phyloP scores from a whole-genome alignment of 306 rosid species.

The Ormosia emarginata region DNA sequence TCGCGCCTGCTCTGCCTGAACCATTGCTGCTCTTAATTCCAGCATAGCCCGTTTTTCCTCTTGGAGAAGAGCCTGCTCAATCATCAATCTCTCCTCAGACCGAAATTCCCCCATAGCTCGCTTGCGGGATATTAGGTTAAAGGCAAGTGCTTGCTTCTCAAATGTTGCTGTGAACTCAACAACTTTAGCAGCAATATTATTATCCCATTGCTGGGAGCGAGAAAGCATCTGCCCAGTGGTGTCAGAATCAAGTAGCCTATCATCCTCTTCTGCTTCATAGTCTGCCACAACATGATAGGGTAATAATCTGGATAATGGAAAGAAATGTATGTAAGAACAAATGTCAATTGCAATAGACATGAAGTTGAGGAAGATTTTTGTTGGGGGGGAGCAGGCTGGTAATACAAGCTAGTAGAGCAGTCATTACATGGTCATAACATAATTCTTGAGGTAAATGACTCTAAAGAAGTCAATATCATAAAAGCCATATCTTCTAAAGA shows the following conservation, averaged over 20 bases:
- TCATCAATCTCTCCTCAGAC: slow-evolving; percentile 94
- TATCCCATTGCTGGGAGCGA: slow-evolving; percentile 98
- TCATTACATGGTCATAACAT: too few relatives aligned
- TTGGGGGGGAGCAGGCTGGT: too few relatives aligned
- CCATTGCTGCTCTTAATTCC: slow-evolving; percentile 71
- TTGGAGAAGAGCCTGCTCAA: slow-evolving; percentile 91
- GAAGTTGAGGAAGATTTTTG: not conserved
- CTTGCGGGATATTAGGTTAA: slow-evolving; percentile 81
- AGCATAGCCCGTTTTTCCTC: slow-evolving; percentile 74
- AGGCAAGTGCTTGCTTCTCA: slow-evolving; percentile 94
- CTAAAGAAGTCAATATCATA: too few relatives aligned
- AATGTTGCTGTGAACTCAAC: slow-evolving; percentile 90
- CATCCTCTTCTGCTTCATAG: slow-evolving; percentile 98
- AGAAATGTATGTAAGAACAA: slow-evolving; percentile 1
- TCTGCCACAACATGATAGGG: slow-evolving; percentile 99
- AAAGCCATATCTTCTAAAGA: too few relatives aligned
- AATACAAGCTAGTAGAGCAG: too few relatives aligned
- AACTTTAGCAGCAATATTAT: slow-evolving; percentile 82
- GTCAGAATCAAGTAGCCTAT: slow-evolving; percentile 93
- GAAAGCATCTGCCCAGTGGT: slow-evolving; percentile 89
- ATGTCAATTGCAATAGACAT: not conserved
- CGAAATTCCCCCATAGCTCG: slow-evolving; percentile 87
- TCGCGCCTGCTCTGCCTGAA: slow-evolving; percentile 79
- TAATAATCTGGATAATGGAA: slow-evolving; percentile 56
- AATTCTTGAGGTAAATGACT: too few relatives aligned